Conservation (phyloP, 345 rosid species). For the Bruguiera gymnorhiza region DNA sequence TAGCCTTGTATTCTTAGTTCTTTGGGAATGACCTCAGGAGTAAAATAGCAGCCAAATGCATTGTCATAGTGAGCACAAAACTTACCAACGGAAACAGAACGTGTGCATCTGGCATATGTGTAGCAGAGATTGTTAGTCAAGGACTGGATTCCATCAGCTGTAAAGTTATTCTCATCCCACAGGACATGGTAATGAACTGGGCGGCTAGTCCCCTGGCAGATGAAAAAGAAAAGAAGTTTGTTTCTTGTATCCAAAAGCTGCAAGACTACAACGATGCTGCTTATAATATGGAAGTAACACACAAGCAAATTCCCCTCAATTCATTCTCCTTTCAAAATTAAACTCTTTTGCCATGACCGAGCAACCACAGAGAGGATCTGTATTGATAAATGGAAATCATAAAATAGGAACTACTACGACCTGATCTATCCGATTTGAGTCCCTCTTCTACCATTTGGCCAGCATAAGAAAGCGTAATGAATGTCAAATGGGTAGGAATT, state of each 20-base stretch:
- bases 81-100: slow-evolving; percentile 92
- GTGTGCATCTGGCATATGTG: slow-evolving; percentile 94
- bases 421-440: not conserved
- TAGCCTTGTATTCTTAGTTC: no score
- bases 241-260: not conserved
- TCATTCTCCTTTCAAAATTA: no score
- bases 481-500: not conserved
- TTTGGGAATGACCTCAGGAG: no score
- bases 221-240: not conserved
- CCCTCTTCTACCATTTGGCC: not conserved
- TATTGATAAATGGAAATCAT: not conserved
- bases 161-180: slow-evolving; percentile 98
- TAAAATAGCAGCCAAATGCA: not conserved
- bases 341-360: no score
- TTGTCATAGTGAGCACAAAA: not conserved
- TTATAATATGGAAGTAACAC: no score
- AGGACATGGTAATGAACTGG: slow-evolving; percentile 99
- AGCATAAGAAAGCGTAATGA: not conserved
- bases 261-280: not conserved
- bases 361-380: no score
- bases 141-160: slow-evolving; percentile 95
- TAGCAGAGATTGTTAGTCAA: slow-evolving; percentile 94
- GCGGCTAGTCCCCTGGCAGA: slow-evolving; percentile 83
- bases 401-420: not conserved
- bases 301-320: no score